Conservation (phyloP, 345 rosid species). For the Gynandropsis gynandra region DNA sequence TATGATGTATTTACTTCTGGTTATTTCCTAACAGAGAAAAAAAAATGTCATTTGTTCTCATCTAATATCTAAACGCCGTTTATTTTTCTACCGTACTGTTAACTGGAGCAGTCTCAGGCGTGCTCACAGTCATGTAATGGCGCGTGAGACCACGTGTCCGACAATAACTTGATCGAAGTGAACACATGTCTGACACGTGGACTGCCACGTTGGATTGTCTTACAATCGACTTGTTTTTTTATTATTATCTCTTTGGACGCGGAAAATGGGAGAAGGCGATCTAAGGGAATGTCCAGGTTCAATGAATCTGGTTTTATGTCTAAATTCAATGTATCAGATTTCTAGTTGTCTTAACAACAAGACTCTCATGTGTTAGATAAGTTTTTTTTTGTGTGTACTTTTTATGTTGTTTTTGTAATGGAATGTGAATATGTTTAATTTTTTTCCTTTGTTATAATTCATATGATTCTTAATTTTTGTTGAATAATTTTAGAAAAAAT, state of each 20-base stretch:
- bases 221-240: neutral
- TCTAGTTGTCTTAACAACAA: neutral
- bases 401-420: no score
- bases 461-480: no score
- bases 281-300: slow-evolving; percentile 21
- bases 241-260: slow-evolving; percentile 13
- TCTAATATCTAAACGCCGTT: no score
- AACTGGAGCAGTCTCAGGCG: slow-evolving; percentile 5
- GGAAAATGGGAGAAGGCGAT: slow-evolving; percentile 9
- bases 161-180: neutral
- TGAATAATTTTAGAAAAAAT: no score
- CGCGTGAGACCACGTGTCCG: slow-evolving; percentile 8
- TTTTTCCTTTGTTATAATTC: no score
- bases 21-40: no score
- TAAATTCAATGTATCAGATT: neutral
- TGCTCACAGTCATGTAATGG: slow-evolving; percentile 4
- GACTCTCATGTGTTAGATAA: no score
- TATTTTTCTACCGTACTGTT: neutral
- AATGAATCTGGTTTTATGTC: slow-evolving; percentile 15
- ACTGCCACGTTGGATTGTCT: neutral
- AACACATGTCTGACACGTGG: slow-evolving; percentile 15
- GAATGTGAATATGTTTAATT: no score
- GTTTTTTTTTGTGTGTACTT: neutral
- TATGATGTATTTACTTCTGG: no score
- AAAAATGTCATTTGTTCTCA: no score